phyloP scores from a whole-genome alignment of 176 grass and related monocot genomes.

The Oryza officinalis region DNA sequence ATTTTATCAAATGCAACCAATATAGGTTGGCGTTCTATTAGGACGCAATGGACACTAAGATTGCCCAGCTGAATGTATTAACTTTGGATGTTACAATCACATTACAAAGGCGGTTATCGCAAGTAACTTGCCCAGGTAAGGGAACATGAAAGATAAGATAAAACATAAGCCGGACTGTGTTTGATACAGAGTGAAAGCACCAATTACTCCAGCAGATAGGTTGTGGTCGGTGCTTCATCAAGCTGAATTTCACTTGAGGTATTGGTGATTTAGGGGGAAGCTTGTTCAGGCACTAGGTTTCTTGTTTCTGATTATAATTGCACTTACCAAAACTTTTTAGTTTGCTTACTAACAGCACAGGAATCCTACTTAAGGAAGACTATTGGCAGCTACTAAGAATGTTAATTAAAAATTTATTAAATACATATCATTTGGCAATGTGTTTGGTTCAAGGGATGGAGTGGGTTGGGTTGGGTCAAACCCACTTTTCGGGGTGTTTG shows the following conservation, averaged over 20 bases:
- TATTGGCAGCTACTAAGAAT: not conserved
- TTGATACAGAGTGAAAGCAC: not conserved
- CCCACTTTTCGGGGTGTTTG: too few species aligned
- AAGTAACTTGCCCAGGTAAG: not conserved
- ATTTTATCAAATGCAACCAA: not conserved
- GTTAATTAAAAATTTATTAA: not conserved
- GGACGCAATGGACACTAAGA: not conserved
- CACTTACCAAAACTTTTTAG: not conserved
- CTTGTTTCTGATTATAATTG: not conserved
- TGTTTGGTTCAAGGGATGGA: too few species aligned
- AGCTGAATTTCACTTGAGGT: not conserved
- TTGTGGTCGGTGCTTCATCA: not conserved
- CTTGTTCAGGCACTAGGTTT: not conserved
- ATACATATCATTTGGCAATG: not conserved
- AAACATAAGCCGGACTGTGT: not conserved
- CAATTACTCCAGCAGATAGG: not conserved
- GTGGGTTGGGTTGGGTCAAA: too few species aligned
- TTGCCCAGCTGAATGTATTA: not conserved
- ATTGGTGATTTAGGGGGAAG: not conserved
- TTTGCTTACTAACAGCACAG: not conserved
- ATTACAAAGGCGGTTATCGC: not conserved
- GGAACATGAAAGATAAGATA: not conserved
- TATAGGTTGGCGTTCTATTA: not conserved
- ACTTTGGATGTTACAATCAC: not conserved
- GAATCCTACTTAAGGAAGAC: conserved; percentile 12